Conservation (phyloP, 371 early-diverging fungal species). For the Rhizopus sp. region DNA sequence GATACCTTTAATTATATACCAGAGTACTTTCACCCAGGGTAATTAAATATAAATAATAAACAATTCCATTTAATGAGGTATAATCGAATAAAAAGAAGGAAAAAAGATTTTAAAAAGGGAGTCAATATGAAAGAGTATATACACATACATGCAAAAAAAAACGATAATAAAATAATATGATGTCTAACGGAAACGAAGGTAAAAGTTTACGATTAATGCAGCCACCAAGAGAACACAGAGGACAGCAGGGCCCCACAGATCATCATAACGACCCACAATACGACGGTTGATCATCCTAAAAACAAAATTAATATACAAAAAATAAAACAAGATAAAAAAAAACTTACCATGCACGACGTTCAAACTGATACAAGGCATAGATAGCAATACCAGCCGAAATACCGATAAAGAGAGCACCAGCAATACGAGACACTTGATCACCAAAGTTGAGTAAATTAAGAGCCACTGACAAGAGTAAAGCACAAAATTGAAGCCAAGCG, state of each 20-base stretch:
- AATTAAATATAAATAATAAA: neutral
- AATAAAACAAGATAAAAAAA: constrained; percentile 13
- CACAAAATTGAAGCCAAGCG: constrained; percentile 83
- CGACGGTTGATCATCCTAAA: constrained; percentile 65
- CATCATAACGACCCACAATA: constrained; percentile 66
- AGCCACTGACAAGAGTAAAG: constrained; percentile 73
- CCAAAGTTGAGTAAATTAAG: constrained; percentile 89
- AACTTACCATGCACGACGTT: constrained; percentile 76
- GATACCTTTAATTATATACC: neutral
- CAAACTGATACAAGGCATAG: constrained; percentile 82
- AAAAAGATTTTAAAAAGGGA: no score
- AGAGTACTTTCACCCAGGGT: neutral
- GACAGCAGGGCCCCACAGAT: constrained; percentile 78
- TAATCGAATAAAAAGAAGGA: no score
- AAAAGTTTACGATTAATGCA: constrained; percentile 46
- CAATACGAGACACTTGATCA: constrained; percentile 69
- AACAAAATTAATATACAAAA: constrained; percentile 21
- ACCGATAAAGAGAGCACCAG: constrained; percentile 77
- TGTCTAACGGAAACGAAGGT: constrained; percentile 50
- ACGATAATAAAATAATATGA: neutral
- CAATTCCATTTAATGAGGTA: no score
- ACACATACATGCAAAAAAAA: neutral
- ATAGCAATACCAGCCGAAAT: constrained; percentile 38
- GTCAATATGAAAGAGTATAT: neutral
- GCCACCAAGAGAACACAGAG: constrained; percentile 84